Evolutionary conservation across 331 rosid genomes (phyloP).

Genomic region (Malus hybrid): DNA sequence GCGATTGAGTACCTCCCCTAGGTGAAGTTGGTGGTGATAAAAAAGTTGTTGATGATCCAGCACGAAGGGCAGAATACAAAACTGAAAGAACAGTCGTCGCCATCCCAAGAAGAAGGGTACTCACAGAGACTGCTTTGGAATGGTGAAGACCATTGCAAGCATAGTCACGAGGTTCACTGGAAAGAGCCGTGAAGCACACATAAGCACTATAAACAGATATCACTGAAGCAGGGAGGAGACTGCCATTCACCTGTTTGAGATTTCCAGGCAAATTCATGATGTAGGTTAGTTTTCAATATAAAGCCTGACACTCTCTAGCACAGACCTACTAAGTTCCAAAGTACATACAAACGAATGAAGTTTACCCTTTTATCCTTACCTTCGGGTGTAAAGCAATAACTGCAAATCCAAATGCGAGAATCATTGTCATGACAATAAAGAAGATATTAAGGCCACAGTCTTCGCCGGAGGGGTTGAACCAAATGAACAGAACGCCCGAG

Average conservation of each 20-base stretch:
- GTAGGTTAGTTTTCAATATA: background rate
- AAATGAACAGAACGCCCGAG: slow-evolving; percentile 79
- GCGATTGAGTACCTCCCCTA: slow-evolving; percentile 37
- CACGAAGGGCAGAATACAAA: slow-evolving; percentile 88
- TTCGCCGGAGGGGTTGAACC: slow-evolving; percentile 92
- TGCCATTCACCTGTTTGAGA: slow-evolving; percentile 79
- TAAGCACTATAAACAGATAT: slow-evolving; percentile 85
- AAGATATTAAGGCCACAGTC: slow-evolving; percentile 90
- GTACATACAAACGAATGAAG: background rate
- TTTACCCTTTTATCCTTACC: slow-evolving; percentile 35
- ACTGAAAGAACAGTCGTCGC: slow-evolving; percentile 80
- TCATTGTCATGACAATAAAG: slow-evolving; percentile 86
- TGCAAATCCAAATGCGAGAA: slow-evolving; percentile 65
- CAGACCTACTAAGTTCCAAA: background rate
- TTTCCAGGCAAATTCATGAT: slow-evolving; percentile 3
- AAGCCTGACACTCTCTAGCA: background rate
- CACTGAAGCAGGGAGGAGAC: slow-evolving; percentile 94
- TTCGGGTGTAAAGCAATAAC: slow-evolving; percentile 71
- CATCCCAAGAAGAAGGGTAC: slow-evolving; percentile 88
- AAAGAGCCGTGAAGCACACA: slow-evolving; percentile 81
- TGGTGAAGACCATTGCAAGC: slow-evolving; percentile 82
- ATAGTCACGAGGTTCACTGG: slow-evolving; percentile 78
- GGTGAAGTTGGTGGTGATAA: slow-evolving; percentile 90
- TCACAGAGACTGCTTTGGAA: slow-evolving; percentile 53
- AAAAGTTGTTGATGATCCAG: slow-evolving; percentile 89